phyloP scores from a whole-genome alignment of 495 filamentous ascomycete genomes.

The Lasiosphaeria hispida region DNA sequence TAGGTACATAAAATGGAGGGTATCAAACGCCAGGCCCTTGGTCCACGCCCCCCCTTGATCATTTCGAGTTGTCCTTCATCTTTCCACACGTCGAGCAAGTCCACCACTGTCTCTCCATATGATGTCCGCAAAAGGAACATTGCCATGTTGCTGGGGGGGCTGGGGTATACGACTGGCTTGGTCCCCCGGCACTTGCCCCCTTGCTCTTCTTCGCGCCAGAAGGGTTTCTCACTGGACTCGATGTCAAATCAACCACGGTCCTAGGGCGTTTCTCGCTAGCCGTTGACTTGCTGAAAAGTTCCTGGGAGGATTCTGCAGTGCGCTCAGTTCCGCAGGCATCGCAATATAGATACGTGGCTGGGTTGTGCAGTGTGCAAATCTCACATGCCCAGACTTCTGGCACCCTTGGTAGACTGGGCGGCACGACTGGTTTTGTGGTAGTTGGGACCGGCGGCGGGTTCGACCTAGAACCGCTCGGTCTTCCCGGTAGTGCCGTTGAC shows the following conservation, averaged over 20 bases:
- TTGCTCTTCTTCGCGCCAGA: background rate
- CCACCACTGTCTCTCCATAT: slow-evolving; percentile 74
- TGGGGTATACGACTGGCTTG: slow-evolving; percentile 26
- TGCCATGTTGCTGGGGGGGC: slow-evolving; percentile 61
- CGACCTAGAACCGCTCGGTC: slow-evolving; percentile 21
- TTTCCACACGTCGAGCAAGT: slow-evolving; percentile 67
- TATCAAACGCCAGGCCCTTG: background rate
- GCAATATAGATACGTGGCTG: slow-evolving; percentile 64
- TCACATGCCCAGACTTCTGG: slow-evolving; percentile 64
- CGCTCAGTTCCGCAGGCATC: slow-evolving; percentile 74
- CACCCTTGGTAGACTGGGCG: background rate
- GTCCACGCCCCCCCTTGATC: background rate
- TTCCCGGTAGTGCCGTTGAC: slow-evolving; percentile 1
- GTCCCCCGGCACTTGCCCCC: slow-evolving; percentile 26
- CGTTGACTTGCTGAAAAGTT: slow-evolving; percentile 21
- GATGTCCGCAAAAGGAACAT: slow-evolving; percentile 62
- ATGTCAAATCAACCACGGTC: slow-evolving; percentile 13
- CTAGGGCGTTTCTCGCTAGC: slow-evolving; percentile 15
- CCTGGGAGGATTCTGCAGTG: slow-evolving; percentile 37
- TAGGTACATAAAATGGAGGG: background rate
- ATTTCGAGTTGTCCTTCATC: slow-evolving; percentile 62
- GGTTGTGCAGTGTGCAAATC: slow-evolving; percentile 82
- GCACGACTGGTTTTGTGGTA: slow-evolving; percentile 17
- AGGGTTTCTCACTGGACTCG: background rate
- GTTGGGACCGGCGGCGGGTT: slow-evolving; percentile 25